Percentiles rank a stretch among this genome's conserved stretches.
Evolutionary conservation across 495 filamentous ascomycete genomes (phyloP).

Genomic region (Penicillium nucicola): DNA sequence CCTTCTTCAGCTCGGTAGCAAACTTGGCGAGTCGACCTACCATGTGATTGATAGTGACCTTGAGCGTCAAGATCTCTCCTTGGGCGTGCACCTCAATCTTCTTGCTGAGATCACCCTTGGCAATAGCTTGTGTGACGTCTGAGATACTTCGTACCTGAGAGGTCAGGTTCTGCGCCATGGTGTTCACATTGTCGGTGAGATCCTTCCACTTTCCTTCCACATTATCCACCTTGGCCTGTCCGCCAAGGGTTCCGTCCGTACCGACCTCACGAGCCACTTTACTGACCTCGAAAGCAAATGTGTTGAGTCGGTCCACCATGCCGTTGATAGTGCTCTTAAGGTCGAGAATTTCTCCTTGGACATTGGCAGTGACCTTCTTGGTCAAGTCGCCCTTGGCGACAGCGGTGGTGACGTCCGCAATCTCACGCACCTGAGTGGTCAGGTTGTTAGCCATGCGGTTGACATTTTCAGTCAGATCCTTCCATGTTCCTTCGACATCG

Average conservation of each 20-base stretch:
- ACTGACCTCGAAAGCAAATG: conserved; percentile 97
- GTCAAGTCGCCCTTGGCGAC: conserved; percentile 93
- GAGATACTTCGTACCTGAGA: conserved; percentile 95
- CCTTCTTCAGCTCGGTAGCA: conserved; percentile 93
- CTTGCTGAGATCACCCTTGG: conserved; percentile 88
- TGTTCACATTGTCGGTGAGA: conserved; percentile 82
- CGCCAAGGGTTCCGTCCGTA: conserved; percentile 92
- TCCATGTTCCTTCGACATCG: conserved; percentile 97
- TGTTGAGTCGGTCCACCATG: conserved; percentile 97
- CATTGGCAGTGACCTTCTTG: conserved; percentile 94
- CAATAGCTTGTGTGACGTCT: conserved; percentile 95
- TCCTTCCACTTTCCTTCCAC: conserved; percentile 99
- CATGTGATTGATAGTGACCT: conserved; percentile 99
- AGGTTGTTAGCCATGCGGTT: conserved; percentile 99
- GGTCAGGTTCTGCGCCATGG: conserved; percentile 95
- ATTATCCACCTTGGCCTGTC: conserved; percentile 93
- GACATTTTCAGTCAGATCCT: conserved; percentile 94
- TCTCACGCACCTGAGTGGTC: conserved; percentile 97
- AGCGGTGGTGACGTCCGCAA: conserved; percentile 95
- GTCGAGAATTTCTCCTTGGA: conserved; percentile 91
- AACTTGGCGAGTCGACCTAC: conserved; percentile 93
- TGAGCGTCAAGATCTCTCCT: conserved; percentile 89
- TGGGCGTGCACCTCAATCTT: conserved; percentile 96
- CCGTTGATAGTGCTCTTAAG: conserved; percentile 98
- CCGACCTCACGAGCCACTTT: conserved; percentile 98